Evolutionary conservation across 495 filamentous ascomycete species (phyloP), one percentile per base, ranked within the genome.

Genomic region (Xylaria venustula): DNA sequence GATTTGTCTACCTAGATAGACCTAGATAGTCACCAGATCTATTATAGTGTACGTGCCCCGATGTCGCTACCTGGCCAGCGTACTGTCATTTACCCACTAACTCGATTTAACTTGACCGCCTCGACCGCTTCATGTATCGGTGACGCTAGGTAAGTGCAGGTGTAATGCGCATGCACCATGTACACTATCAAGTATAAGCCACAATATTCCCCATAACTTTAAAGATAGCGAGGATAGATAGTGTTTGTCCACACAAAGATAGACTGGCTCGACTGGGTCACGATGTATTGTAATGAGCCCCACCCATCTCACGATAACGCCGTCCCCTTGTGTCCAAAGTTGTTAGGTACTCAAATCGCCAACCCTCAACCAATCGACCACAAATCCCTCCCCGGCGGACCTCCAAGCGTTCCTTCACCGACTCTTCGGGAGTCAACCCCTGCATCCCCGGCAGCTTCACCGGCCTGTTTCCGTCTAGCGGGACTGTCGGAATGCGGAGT

Each of bases 401-500:
- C 32, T 23, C 44, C 44, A 11, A 47, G 14, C 32, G 19, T 20
- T 44, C n/a, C 48, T 23, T 51, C 56, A 60, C 57, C 57, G 57
- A 52, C 57, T 60, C 25, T 59, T 45, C 57, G 57, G 57, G 36
- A 51, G 20, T 46, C 19, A 40, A n/a, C 26, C 41, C 44, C 22
- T 58, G 46, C 56, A 59, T 59, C 42, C 45, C 56, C 56, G 56
- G 45, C 46, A 49, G 9, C 15, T n/a, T n/a, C 19, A 23, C 46
- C 56, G 56, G 34, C 56, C 36, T 11, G 22, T 59, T 50, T 49
- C 57, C 57, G 26, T 42, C 25, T 50, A 44, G 47, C 37, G 56
- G 56, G 36, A 52, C 26, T n/a, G 28, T 19, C 57, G 36, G 34
- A 36, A 22, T 60, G 57, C 57, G 57, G 56, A 51, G 57, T 60